Conservation (phyloP, 2,329 filamentous ascomycete species). For the Hypoxylon sp. region DNA sequence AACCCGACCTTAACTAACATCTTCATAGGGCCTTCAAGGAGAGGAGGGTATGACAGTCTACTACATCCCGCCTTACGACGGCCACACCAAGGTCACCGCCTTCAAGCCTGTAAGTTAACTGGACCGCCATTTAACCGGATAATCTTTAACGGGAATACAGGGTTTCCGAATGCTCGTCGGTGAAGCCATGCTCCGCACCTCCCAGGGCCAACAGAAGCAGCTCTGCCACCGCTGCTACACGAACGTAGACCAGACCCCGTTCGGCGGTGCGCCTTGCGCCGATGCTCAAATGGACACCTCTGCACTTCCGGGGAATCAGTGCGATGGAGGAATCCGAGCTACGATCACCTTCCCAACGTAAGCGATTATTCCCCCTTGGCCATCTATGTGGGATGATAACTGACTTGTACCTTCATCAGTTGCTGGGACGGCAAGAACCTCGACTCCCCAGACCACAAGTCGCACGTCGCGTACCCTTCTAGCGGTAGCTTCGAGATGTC, state of each 20-base stretch:
- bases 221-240: constrained; percentile 40
- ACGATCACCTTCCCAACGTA: constrained; percentile 40
- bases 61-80: constrained; percentile 41
- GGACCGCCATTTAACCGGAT: neutral
- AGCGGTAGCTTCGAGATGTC: constrained; percentile 37
- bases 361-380: neutral
- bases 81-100: constrained; percentile 36
- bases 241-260: constrained; percentile 36
- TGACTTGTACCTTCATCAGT: constrained; percentile 10
- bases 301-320: constrained; percentile 31
- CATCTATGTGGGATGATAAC: neutral
- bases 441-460: constrained; percentile 44
- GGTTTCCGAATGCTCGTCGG: constrained; percentile 43
- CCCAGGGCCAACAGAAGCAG: constrained; percentile 36
- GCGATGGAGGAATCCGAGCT: constrained; percentile 36
- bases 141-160: constrained; percentile 10
- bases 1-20: constrained; percentile 2
- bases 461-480: constrained; percentile 37
- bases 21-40: constrained; percentile 30
- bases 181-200: constrained; percentile 31
- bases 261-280: constrained; percentile 40
- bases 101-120: constrained; percentile 36
- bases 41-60: constrained; percentile 39
- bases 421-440: constrained; percentile 45
- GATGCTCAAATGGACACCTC: constrained; percentile 34